Conservation (phyloP, 1,284 basidiomycete species). For the Tilletia indica region DNA sequence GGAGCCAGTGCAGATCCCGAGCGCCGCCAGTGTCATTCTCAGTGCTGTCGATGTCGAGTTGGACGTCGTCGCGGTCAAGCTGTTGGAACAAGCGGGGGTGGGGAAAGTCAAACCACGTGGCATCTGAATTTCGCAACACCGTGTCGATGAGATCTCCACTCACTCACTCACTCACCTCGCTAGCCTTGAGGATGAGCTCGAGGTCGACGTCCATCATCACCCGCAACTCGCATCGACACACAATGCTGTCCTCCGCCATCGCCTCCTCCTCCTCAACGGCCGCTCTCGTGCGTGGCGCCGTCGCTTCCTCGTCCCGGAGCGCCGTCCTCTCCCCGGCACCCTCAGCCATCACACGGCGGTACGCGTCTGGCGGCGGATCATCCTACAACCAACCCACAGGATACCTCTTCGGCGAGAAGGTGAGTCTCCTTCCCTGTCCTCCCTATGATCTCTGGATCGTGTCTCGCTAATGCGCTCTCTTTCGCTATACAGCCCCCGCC, state of each 20-base stretch:
- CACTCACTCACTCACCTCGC: not conserved
- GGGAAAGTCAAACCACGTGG: no score
- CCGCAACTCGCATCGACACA: not conserved
- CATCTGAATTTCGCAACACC: not conserved
- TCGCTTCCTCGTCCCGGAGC: not conserved
- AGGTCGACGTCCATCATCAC: not conserved
- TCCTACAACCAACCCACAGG: slow-evolving; percentile 53
- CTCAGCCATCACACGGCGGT: not conserved
- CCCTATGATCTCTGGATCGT: no score
- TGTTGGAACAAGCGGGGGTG: no score
- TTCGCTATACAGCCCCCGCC: slow-evolving; percentile 57
- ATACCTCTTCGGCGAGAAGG: slow-evolving; percentile 52
- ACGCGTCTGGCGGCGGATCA: slow-evolving; percentile 23
- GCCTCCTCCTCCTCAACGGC: not conserved
- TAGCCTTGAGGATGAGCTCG: not conserved
- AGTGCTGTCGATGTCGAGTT: not conserved
- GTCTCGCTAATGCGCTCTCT: not conserved
- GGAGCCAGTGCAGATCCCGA: slow-evolving; percentile 45
- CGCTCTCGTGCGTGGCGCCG: slow-evolving; percentile 3
- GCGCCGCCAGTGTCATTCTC: slow-evolving; percentile 29
- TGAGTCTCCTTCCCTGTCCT: slow-evolving; percentile 18
- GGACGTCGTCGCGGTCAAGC: not conserved
- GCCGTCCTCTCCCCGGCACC: not conserved
- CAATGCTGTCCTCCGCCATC: slow-evolving; percentile 1
- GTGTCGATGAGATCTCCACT: not conserved